phyloP scores from a whole-genome alignment of 306 rosid genomes.

The Fragaria iinumae region DNA sequence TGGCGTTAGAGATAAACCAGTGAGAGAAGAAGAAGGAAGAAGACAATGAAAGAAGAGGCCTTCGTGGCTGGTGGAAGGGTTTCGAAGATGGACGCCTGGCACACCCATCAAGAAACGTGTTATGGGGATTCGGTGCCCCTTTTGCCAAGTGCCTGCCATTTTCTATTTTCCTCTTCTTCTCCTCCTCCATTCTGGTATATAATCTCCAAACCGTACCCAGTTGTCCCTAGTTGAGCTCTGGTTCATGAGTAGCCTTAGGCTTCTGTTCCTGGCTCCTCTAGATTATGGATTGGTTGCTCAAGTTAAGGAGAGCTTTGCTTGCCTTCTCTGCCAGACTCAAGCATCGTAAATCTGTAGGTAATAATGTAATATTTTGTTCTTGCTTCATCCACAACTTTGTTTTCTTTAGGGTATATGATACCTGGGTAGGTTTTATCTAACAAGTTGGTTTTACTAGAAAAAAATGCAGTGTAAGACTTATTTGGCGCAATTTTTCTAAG shows the following conservation, averaged over 20 bases:
- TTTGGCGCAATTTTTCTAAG: neutral
- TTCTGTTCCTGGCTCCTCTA: neutral
- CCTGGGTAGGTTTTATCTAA: neutral
- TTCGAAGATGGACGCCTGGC: slow-evolving; percentile 49
- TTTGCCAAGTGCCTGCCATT: slow-evolving; percentile 15
- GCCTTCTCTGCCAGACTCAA: slow-evolving; percentile 37
- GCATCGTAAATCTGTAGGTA: slow-evolving; percentile 42
- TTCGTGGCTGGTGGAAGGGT: slow-evolving; percentile 22
- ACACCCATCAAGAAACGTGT: slow-evolving; percentile 48
- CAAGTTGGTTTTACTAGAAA: neutral
- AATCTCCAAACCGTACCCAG: neutral
- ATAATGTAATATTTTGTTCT: neutral
- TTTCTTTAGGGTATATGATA: neutral
- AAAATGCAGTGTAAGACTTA: neutral
- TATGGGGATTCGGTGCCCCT: slow-evolving; percentile 24
- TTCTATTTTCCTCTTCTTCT: neutral
- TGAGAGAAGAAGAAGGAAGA: neutral
- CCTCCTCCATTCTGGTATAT: neutral
- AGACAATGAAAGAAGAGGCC: neutral
- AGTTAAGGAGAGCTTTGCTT: slow-evolving; percentile 38
- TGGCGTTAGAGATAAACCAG: neutral
- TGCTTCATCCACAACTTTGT: neutral
- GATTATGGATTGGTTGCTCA: slow-evolving; percentile 51
- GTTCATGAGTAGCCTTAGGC: slow-evolving; percentile 1
- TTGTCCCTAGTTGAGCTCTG: neutral